These are phyloP conservation scores for Leccinum glutinopallens DNA, from an alignment of 1,284 basidiomycete genomes.

Conservation along the genomic window DNA sequence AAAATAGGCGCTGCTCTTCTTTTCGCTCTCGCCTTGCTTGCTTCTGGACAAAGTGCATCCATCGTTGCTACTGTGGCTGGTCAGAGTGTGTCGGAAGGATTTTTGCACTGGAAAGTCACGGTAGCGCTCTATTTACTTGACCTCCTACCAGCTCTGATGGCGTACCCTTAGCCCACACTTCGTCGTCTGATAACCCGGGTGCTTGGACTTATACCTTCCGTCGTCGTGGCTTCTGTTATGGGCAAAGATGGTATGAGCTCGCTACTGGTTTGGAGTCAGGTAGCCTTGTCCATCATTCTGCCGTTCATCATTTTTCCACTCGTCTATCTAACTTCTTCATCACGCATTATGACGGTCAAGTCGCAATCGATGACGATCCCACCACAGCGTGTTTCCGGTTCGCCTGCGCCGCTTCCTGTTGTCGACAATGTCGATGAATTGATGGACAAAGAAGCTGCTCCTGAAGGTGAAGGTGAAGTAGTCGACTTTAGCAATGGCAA, in stretches of 20 bases:
- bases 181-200: constrained; percentile 84
- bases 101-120: constrained; percentile 87
- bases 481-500: constrained; percentile 67
- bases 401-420: neutral
- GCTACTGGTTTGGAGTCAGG: constrained; percentile 88
- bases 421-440: neutral
- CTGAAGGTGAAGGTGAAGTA: constrained; percentile 14
- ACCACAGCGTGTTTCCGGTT: neutral
- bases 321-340: constrained; percentile 73
- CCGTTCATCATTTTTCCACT: constrained; percentile 83
- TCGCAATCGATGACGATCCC: neutral
- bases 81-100: constrained; percentile 93
- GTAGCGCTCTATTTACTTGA: constrained; percentile 44
- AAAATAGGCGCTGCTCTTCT: constrained; percentile 69
- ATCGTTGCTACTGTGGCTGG: constrained; percentile 94
- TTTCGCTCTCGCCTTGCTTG: constrained; percentile 85
- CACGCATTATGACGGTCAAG: constrained; percentile 67
- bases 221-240: constrained; percentile 75
- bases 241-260: constrained; percentile 79
- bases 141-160: constrained; percentile 9
- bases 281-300: constrained; percentile 84
- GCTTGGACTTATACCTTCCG: constrained; percentile 86
- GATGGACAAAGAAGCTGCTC: constrained; percentile 3
- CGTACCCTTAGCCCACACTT: constrained; percentile 61
- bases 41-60: constrained; percentile 87